These are phyloP conservation scores for Tetrapisispora pingtungensis DNA, from an alignment of 805 yeast species.

Conservation along the genomic window DNA sequence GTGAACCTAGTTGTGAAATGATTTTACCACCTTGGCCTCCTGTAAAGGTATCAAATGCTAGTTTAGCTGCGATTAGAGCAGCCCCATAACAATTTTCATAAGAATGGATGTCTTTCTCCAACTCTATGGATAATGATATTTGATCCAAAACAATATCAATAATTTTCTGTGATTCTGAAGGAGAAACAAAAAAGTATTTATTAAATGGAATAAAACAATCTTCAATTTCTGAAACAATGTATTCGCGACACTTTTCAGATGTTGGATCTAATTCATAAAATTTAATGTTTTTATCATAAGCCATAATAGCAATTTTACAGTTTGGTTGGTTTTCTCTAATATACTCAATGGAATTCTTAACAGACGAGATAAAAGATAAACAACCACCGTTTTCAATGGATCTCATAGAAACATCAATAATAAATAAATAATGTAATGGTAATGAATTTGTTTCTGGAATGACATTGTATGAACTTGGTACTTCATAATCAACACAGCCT, in stretches of 20 bases:
- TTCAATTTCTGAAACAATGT: constrained; percentile 54
- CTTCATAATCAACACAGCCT: constrained; percentile 80
- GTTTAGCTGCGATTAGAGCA: constrained; percentile 59
- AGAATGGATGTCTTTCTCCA: constrained; percentile 19
- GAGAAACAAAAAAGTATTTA: constrained; percentile 72
- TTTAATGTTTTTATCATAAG: constrained; percentile 63
- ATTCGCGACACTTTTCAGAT: constrained; percentile 46
- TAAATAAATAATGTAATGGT: constrained; percentile 59
- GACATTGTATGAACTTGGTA: constrained; percentile 61
- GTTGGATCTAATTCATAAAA: constrained; percentile 58
- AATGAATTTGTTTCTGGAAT: constrained; percentile 32
- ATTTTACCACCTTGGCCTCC: constrained; percentile 75
- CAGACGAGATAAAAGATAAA: constrained; percentile 54
- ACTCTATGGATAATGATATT: constrained; percentile 30
- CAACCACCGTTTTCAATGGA: constrained; percentile 48
- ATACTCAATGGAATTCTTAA: constrained; percentile 42
- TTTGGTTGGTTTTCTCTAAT: constrained; percentile 29
- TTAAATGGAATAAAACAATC: constrained; percentile 61
- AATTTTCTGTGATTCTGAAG: constrained; percentile 49
- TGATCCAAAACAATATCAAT: constrained; percentile 60
- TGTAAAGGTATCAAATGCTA: constrained; percentile 43
- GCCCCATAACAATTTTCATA: constrained; percentile 68
- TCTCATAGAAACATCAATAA: constrained; percentile 60
- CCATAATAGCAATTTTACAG: constrained; percentile 56
- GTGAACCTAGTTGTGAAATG: constrained; percentile 49